Conservation (phyloP, 768 basidiomycete genomes). For the Psilocybe subaeruginosa region DNA sequence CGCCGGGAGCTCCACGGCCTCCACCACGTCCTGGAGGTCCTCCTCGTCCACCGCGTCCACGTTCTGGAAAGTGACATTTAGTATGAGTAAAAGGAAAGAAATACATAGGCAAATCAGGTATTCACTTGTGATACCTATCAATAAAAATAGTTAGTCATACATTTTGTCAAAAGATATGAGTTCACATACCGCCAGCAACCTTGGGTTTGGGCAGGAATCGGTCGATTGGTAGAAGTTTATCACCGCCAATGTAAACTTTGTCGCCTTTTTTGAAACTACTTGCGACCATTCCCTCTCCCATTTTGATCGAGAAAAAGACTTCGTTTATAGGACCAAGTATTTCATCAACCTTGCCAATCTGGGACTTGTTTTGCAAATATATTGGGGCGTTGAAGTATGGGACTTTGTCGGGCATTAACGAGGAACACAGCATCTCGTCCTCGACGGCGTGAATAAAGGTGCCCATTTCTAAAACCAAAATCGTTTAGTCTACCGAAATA, state of each 20-base stretch:
- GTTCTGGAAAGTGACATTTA: constrained; percentile 30
- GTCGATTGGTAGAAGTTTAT: constrained; percentile 95
- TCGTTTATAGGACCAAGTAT: constrained; percentile 99
- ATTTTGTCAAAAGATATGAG: constrained; percentile 9
- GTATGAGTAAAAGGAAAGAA: constrained; percentile 8
- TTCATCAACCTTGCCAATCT: constrained; percentile 97
- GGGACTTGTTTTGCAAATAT: constrained; percentile 94
- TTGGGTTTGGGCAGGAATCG: constrained; percentile 98
- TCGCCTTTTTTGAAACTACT: constrained; percentile 96
- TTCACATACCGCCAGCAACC: constrained; percentile 59
- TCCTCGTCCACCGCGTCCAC: constrained; percentile 35
- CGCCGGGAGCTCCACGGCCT: constrained; percentile 38
- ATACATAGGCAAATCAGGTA: constrained; percentile 12
- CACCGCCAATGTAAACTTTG: constrained; percentile 96
- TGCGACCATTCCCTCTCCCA: constrained; percentile 95
- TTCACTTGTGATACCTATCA: constrained; percentile 54
- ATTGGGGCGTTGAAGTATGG: constrained; percentile 99
- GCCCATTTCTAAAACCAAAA: constrained; percentile 74
- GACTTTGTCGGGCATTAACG: constrained; percentile 84
- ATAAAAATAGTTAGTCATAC: constrained; percentile 7
- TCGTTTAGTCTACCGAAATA: not conserved
- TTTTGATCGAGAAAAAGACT: constrained; percentile 97
- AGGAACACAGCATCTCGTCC: constrained; percentile 96
- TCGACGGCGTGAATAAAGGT: constrained; percentile 94
- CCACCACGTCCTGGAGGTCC: constrained; percentile 38